Base-by-base conservation (phyloP, 148 eudicot genomes). In the Cornus controversa region DNA sequence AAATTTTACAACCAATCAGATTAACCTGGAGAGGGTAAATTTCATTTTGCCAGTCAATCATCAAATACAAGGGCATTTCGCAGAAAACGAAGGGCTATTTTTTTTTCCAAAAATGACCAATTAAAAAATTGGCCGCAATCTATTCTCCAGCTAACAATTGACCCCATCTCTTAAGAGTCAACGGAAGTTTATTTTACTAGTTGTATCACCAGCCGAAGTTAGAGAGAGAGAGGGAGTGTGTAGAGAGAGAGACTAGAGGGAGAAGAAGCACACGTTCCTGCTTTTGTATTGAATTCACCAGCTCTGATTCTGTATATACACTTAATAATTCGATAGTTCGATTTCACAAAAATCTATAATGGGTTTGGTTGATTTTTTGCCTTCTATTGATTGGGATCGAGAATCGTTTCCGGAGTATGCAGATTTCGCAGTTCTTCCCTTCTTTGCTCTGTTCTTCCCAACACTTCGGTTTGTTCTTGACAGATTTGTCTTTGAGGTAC, bases 401-500 rank as follows among this genome's bases (percentile, higher is more conserved):
- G 93, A 90, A 83, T 90, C 93, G 2, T 77, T 83, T 74, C 90
- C 93, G n/a, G 22, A 11, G 57, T 81, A 79, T 71, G 53, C 36
- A 22, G 93, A 90, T 86, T 90, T 86, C 77, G 45, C 70, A 66
- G 75, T 80, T 72, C 80, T 90, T 26, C 91, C 90, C 13, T 2
- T 90, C 24, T 86, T 90, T 67, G 91, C 87, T 65, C 67, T 90
- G 26, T 83, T 90, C 79, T 90, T 90, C 76, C 93, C 90, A 50
- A 66, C 87, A 11, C 75, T 86, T 76, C 83, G 93, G 13, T 90
- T 84, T 79, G 76, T 90, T 84, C 80, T 90, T 70, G 93, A 90
- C 74, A 84, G 90, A 86, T 83, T 86, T 28, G 77, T 90, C 11
- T 90, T 88, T 42, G 89, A 90, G 93, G 93, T 88, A 84, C 57